Evolutionary conservation across 108 stramenopile genomes (phyloP).

Genomic region (Epipyxis sp.): DNA sequence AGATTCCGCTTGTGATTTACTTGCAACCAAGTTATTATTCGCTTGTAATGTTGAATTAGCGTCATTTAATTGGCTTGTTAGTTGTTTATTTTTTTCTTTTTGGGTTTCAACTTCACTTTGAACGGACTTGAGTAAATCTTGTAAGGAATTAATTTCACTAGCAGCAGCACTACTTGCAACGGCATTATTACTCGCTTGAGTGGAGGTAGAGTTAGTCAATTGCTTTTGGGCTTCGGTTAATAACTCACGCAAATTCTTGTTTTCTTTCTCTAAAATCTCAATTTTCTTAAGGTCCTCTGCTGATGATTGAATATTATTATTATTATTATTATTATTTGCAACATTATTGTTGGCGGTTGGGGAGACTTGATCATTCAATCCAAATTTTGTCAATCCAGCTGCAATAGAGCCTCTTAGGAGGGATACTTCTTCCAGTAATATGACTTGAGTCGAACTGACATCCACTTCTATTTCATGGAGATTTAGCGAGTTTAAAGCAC

Average conservation of each 20-base stretch:
- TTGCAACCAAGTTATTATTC: too few relatives aligned
- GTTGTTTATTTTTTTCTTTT: too few relatives aligned
- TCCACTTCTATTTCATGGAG: slow-evolving; percentile 25
- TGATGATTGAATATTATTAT: background rate
- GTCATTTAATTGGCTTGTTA: too few relatives aligned
- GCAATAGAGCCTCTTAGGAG: background rate
- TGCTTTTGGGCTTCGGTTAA: background rate
- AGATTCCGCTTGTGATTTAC: too few relatives aligned
- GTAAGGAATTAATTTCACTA: too few relatives aligned
- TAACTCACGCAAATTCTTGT: slow-evolving; percentile 6
- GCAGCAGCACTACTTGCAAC: slow-evolving; percentile 16
- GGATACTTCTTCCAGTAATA: slow-evolving; percentile 28
- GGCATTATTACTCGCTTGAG: slow-evolving; percentile 14
- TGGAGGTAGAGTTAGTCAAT: background rate
- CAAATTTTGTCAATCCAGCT: too few relatives aligned
- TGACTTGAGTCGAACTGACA: background rate
- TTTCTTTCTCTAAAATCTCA: background rate
- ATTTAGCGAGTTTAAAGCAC: background rate
- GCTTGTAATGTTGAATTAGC: too few relatives aligned
- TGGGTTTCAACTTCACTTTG: too few relatives aligned
- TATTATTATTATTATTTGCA: too few relatives aligned
- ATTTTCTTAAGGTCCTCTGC: background rate
- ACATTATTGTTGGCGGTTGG: too few relatives aligned
- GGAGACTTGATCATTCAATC: too few relatives aligned
- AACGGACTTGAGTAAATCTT: too few relatives aligned